A percentile compares a stretch with the other conserved stretches of the same genome.
Conservation (phyloP, 176 grass and related monocot genomes). For the Aegilops bicornis region DNA sequence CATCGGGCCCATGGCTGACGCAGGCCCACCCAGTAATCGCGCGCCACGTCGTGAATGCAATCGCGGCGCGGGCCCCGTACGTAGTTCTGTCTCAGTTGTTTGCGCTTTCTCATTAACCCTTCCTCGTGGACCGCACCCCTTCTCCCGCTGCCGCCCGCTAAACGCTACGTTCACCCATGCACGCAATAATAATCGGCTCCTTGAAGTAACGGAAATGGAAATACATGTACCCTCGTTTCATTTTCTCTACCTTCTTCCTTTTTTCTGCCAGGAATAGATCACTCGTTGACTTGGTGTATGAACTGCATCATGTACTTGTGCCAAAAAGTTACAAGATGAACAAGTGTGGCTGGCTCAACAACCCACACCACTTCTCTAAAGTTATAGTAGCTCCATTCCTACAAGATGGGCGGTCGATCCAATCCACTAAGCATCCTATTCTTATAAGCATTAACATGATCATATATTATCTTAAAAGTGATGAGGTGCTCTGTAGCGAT, state of each 20-base stretch:
- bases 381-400: background rate
- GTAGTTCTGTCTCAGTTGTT: background rate
- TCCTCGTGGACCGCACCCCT: background rate
- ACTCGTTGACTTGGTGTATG: too few species aligned
- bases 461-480: background rate
- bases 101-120: conserved; percentile 8
- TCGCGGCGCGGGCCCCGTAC: background rate
- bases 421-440: background rate
- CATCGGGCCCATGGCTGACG: background rate
- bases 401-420: too few species aligned
- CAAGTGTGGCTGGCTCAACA: background rate
- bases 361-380: background rate
- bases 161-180: background rate
- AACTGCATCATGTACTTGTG: too few species aligned
- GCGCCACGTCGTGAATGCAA: conserved; percentile 19
- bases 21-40: background rate
- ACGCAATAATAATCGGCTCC: background rate
- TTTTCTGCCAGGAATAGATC: too few species aligned
- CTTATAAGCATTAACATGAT: too few species aligned
- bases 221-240: too few species aligned
- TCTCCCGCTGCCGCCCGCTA: background rate
- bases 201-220: background rate
- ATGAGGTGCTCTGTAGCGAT: background rate
- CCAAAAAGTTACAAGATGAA: background rate
- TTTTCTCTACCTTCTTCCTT: too few species aligned